phyloP scores from a whole-genome alignment of 2,329 filamentous ascomycete genomes.

The Chaetothyriales sp. region DNA sequence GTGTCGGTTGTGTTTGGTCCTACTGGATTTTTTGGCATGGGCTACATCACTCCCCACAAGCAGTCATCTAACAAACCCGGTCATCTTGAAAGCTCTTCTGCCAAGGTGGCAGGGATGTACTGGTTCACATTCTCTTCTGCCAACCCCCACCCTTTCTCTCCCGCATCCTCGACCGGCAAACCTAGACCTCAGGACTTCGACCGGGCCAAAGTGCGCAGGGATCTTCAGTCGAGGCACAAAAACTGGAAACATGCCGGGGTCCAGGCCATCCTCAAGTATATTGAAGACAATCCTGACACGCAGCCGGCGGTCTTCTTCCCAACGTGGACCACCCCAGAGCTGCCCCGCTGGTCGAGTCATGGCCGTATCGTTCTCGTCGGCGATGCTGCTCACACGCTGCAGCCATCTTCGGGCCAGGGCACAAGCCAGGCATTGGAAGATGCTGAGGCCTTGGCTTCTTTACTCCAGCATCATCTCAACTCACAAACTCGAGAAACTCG shows the following conservation, averaged over 20 bases:
- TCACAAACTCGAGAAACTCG: not conserved
- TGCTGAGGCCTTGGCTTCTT: conserved; percentile 32
- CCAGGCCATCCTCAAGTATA: conserved; percentile 26
- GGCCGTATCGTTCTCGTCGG: conserved; percentile 40
- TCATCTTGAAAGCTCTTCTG: too few species aligned
- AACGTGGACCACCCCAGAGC: conserved; percentile 34
- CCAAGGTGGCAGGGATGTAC: conserved; percentile 24
- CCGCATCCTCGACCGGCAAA: conserved; percentile 1
- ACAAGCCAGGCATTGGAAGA: conserved; percentile 44
- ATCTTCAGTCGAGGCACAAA: conserved; percentile 28
- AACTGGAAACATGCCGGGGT: conserved; percentile 36
- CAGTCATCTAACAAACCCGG: too few species aligned
- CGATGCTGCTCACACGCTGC: conserved; percentile 45
- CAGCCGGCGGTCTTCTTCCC: conserved; percentile 31
- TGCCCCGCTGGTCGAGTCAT: conserved; percentile 34
- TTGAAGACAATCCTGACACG: conserved; percentile 20
- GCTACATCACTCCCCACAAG: conserved; percentile 19
- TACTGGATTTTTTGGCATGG: conserved; percentile 40
- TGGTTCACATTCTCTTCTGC: conserved; percentile 29
- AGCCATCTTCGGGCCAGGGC: conserved; percentile 42
- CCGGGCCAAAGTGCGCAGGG: conserved; percentile 1
- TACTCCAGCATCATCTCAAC: conserved; percentile 24
- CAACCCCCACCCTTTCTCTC: conserved; percentile 3
- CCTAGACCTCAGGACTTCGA: conserved; percentile 4
- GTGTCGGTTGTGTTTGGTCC: conserved; percentile 35